Evolutionary conservation across 176 grass and related monocot genomes (phyloP), one percentile per base, ranked within the genome.

Genomic region (Cocos nucifera): DNA sequence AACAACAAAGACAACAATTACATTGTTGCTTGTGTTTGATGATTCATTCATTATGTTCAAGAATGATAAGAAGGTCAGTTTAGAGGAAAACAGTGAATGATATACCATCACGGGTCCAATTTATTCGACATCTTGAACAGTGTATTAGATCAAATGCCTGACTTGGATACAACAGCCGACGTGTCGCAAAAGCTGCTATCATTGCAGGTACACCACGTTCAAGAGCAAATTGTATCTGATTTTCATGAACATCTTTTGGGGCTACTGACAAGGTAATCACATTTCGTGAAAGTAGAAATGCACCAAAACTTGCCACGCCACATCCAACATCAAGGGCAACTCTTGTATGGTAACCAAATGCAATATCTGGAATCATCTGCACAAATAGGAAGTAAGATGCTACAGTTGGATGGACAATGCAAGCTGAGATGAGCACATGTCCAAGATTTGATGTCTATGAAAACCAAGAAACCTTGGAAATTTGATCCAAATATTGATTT

Each of bases 161-260:
- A 58, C 92, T 91, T 54, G 84, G 84, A 77, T 91, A 97, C 66
- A 74, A 72, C 52, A 91, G 67, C 49, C 92, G 62, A 12, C 59
- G 87, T 32, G 92, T 97, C 56, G 84, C 81, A 85, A 97, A 91
- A 59, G 81, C 81, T 54, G 83, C 69, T 24, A 73, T 76, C 83
- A 91, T 88, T 49, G 92, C 87, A 66, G 92, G 92, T 24, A 91
- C 87, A 63, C 87, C 92, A 59, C 92, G 84, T 63, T 97, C 92
- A 77, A 97, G 87, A 62, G 83, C 92, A 82, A 97, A 91, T 73
- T 97, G 87, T 70, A 97, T 97, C 81, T 97, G 92, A 83, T 97
- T 97, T 69, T 97, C 92, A 19, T 97, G 92, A 26, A 97, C 83
- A 83, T 97, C 84, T 72, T 91, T 97, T 59, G 92, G 92, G 70